These are phyloP conservation scores for Talaromyces marneffei DNA, from an alignment of 2,329 filamentous ascomycete species.

Conservation along the genomic window DNA sequence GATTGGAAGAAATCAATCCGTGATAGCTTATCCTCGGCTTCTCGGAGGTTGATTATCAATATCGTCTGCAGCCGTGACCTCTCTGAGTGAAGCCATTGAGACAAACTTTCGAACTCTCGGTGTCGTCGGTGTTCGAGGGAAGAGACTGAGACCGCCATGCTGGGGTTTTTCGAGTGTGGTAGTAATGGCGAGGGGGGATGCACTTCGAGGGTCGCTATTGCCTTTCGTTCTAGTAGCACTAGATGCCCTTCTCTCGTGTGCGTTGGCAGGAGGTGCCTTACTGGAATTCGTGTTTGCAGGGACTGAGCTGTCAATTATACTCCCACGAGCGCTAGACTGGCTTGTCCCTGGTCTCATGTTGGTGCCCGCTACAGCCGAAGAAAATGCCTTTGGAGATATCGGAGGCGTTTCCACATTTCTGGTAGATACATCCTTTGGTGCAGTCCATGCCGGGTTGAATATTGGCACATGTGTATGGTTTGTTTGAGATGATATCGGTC, in stretches of 20 bases:
- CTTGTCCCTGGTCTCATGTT: background rate
- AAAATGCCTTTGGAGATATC: background rate
- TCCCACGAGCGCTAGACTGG: background rate
- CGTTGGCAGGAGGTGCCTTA: background rate
- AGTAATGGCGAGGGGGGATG: background rate
- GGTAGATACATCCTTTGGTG: background rate
- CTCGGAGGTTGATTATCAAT: background rate
- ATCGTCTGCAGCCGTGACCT: background rate
- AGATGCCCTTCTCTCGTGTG: background rate
- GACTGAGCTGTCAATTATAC: background rate
- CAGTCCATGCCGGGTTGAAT: slow-evolving; percentile 2
- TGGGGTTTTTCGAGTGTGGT: background rate
- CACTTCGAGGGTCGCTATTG: background rate
- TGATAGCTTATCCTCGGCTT: background rate
- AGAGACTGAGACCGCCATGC: slow-evolving; percentile 5
- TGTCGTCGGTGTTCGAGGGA: slow-evolving; percentile 8
- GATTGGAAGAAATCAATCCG: background rate
- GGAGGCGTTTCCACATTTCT: slow-evolving; percentile 1
- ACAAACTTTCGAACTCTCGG: slow-evolving; percentile 3
- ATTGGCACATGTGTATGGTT: background rate
- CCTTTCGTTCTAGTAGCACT: background rate
- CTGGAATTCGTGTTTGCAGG: background rate
- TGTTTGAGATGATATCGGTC: slow-evolving; percentile 1
- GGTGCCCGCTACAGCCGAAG: background rate
- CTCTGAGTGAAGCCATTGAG: slow-evolving; percentile 3